phyloP scores from a whole-genome alignment of 192 early-diverging fungal species.

The Oehlia diaphana region DNA sequence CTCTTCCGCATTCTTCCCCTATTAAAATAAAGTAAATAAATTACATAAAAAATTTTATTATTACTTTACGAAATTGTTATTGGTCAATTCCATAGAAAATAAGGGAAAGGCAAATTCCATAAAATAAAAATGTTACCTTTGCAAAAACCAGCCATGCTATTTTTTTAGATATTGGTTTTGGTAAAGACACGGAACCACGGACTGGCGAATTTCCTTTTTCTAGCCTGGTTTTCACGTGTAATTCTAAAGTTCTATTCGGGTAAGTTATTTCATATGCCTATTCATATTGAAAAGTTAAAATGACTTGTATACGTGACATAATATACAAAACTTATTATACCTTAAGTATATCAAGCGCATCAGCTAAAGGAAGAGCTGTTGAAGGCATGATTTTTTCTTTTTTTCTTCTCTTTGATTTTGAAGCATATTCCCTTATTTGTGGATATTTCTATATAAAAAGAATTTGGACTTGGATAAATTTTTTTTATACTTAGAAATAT shows the following conservation, averaged over 20 bases:
- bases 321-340: conserved; percentile 15
- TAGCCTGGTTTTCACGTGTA: conserved; percentile 64
- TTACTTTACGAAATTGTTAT: too few species aligned
- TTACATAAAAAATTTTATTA: too few species aligned
- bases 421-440: conserved; percentile 15
- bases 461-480: conserved; percentile 1
- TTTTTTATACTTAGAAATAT: neutral
- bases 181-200: conserved; percentile 76
- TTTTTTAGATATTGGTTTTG: conserved; percentile 60
- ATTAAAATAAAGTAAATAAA: neutral
- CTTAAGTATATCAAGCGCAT: conserved; percentile 41
- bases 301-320: neutral
- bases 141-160: conserved; percentile 82
- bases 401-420: conserved; percentile 20
- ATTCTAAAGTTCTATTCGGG: conserved; percentile 61
- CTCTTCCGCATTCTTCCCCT: conserved; percentile 76
- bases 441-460: neutral
- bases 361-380: conserved; percentile 40
- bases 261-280: conserved; percentile 67
- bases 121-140: conserved; percentile 34
- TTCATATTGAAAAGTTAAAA: neutral
- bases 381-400: conserved; percentile 30
- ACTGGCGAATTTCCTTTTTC: conserved; percentile 82
- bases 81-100: too few species aligned
- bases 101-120: neutral